Evolutionary conservation across 1,139 yeast species (phyloP), one percentile per base, ranked within the genome.

Genomic region (Geotrichum bryndzae): DNA sequence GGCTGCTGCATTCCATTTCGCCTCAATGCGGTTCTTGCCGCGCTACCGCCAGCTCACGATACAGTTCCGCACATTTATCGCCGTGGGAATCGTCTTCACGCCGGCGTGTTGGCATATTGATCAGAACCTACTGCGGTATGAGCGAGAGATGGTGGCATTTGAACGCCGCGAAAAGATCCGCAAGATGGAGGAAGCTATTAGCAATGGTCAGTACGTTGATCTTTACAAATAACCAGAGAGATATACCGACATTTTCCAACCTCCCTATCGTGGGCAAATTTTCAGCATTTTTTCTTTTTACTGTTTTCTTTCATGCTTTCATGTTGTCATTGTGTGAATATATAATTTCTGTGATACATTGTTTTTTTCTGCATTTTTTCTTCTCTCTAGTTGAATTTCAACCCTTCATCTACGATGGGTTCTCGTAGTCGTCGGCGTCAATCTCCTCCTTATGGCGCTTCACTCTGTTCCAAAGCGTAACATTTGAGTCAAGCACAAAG

Each of bases 401-500:
- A 18, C 18, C 18, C 18, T 18, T 18, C n/a, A 15, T 41, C 46
- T 41, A 41, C 46, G 46, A 41, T 2, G 64, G 65, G 46, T 65
- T 61, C 50, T 61, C 64, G 53, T 64, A 61, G 41, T 64, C 65
- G 48, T 66, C 66, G 3, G 60, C 45, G 51, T 64, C 63, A 22
- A 63, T 59, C 6, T 59, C 63, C 29, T 66, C 63, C 59, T 69
- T 67, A 53, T 65, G 66, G 22, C 96, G 80, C 76, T 87, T 88
- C 23, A 90, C 96, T 67, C 97, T 81, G 73, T 87, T 87, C 85
- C 88, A 91, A 72, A 91, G 79, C 18, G 83, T 78, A 64, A 90
- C 88, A 46, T 85, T 79, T 60, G 85, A 85, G 69, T 84, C 84
- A 67, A 85, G 79, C 27, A 90, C 79, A 69, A 91, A 91, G 76